phyloP scores from a whole-genome alignment of 352 stramenopile genomes.

The Pythium dissotocum region DNA sequence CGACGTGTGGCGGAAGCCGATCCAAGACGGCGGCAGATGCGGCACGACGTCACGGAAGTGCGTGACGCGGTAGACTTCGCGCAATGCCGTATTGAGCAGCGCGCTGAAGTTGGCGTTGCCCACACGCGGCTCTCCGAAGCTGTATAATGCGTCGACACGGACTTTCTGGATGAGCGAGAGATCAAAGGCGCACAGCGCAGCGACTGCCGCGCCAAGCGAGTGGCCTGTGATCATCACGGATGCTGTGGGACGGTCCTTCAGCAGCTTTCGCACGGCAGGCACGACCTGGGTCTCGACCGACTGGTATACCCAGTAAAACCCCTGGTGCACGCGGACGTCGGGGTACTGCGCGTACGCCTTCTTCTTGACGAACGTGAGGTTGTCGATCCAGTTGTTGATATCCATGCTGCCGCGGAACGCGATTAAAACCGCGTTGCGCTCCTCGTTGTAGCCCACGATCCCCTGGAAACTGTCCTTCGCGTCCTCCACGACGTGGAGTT shows the following conservation, averaged over 20 bases:
- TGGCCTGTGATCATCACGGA: conserved; percentile 69
- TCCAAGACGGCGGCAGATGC: conserved; percentile 75
- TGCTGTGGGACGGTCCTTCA: conserved; percentile 40
- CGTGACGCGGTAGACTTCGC: conserved; percentile 71
- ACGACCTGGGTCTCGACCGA: conserved; percentile 60
- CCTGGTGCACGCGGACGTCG: conserved; percentile 62
- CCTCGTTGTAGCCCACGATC: conserved; percentile 64
- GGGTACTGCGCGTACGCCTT: conserved; percentile 63
- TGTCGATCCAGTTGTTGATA: conserved; percentile 83
- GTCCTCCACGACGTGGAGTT: conserved; percentile 65
- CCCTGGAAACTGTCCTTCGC: conserved; percentile 77
- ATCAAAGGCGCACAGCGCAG: conserved; percentile 75
- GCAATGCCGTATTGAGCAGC: conserved; percentile 48
- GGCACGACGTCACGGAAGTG: conserved; percentile 80
- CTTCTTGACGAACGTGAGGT: conserved; percentile 82
- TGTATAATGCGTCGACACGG: conserved; percentile 55
- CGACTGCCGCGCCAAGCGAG: conserved; percentile 72
- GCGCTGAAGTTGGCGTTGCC: conserved; percentile 71
- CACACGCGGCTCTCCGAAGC: conserved; percentile 77
- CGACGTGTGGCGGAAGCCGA: conserved; percentile 71
- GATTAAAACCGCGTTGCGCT: conserved; percentile 58
- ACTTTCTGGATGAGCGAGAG: conserved; percentile 65
- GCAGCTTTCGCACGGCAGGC: conserved; percentile 34
- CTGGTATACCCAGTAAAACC: conserved; percentile 82
- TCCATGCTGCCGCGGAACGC: conserved; percentile 85